Evolutionary conservation across 2,329 filamentous ascomycete genomes (phyloP), one percentile per base, ranked within the genome.

Genomic region (Eutypella sp.): DNA sequence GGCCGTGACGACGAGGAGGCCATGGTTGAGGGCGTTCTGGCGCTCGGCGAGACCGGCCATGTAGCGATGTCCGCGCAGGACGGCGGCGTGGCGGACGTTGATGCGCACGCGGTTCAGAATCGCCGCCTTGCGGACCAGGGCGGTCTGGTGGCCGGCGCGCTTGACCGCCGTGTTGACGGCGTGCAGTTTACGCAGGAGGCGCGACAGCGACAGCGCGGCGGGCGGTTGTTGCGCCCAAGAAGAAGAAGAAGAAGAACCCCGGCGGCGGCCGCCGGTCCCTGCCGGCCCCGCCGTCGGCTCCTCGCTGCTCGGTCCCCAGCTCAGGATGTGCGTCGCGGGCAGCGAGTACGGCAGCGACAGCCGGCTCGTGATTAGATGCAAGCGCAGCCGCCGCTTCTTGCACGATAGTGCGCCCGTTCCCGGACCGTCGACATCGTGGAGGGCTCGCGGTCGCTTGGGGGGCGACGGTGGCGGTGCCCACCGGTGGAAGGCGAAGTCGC

Each of bases 281-380:
- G n/a, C n/a, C 25, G 25, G 7, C 25, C 8, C 13, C 13, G 25
- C 25, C 25, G 25, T 29, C 25, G 25, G 7, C 25, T 7, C 72
- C 46, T 80, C 81, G 22, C 82, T 76, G 61, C 83, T 79, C 43
- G 83, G 72, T 45, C 80, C 81, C 20, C 82, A 76, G 61, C 83
- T 79, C 43, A 84, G 72, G 46, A 87, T 85, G 56, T 88, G 83
- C 37, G 83, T 82, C 3, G 85, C 81, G 0, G 85, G 85, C 23
- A 78, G 71, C 0, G 84, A 87, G 63, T 81, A 89, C 1, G 85
- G 84, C 40, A 74, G 76, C 9, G 84, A 87, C 1, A 89, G 78
- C 7, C 83, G 76, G 18, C 83, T 87, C 2, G 85, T 89, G 57
- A 87, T 79, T 37, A 88, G 72, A 18, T 76, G 66, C 2, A 79